phyloP scores from a whole-genome alignment of 2,329 filamentous ascomycete genomes.

The Xylaria sp. region DNA sequence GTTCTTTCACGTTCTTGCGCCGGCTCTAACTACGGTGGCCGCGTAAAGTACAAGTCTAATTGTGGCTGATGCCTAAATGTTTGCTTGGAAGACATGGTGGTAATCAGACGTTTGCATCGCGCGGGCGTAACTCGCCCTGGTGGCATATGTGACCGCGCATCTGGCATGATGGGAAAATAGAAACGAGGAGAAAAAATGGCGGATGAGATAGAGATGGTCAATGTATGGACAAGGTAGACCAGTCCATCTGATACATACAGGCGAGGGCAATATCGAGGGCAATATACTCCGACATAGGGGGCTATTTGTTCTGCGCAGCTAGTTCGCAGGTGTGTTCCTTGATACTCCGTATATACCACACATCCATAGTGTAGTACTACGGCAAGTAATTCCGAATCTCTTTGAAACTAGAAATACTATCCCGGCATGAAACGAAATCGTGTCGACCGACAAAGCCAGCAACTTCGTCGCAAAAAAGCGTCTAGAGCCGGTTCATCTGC shows the following conservation, averaged over 20 bases:
- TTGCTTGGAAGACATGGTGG: constrained; percentile 6
- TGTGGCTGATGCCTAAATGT: constrained; percentile 4
- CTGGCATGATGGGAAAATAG: neutral
- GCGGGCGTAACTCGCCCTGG: neutral
- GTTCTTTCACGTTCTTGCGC: neutral
- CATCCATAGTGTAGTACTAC: too few species aligned
- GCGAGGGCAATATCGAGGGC: neutral
- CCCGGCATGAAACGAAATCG: too few species aligned
- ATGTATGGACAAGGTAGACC: neutral
- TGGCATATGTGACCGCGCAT: neutral
- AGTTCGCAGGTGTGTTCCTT: too few species aligned
- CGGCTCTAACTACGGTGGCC: neutral
- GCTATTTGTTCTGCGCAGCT: too few species aligned
- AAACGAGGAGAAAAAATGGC: neutral
- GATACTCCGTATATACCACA: too few species aligned
- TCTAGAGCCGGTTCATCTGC: too few species aligned
- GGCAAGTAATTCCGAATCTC: too few species aligned
- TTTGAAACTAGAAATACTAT: too few species aligned
- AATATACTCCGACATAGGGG: too few species aligned
- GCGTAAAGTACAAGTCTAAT: neutral
- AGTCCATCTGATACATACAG: neutral
- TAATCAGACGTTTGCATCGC: neutral
- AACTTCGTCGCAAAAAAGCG: too few species aligned
- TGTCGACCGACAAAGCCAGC: too few species aligned
- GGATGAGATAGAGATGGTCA: neutral